These are phyloP conservation scores for Hypoxylon sp. DNA, from an alignment of 2,329 filamentous ascomycete genomes.

Conservation along the genomic window DNA sequence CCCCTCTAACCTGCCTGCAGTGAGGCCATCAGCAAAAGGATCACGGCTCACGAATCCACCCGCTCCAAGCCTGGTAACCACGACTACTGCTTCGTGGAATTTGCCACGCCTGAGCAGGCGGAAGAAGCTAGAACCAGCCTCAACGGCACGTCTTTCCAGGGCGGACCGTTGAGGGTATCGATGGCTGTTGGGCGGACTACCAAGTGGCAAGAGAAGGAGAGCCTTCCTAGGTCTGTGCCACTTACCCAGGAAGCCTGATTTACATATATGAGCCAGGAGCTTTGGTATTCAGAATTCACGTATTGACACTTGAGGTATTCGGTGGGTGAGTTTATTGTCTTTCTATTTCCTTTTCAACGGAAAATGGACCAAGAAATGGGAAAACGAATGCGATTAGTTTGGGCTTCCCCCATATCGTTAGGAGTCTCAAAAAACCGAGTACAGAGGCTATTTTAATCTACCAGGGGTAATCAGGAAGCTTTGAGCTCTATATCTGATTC, in stretches of 20 bases:
- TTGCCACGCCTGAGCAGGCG: slow-evolving; percentile 62
- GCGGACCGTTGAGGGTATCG: slow-evolving; percentile 39
- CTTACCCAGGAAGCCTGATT: neutral
- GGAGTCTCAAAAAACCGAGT: neutral
- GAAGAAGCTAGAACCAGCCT: slow-evolving; percentile 57
- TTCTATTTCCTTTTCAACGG: neutral
- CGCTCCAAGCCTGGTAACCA: slow-evolving; percentile 60
- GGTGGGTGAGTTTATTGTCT: neutral
- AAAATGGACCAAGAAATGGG: neutral
- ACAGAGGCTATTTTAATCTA: neutral
- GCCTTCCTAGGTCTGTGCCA: slow-evolving; percentile 13
- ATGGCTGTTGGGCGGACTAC: slow-evolving; percentile 35
- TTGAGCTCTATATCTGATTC: no score
- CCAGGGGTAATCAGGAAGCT: neutral
- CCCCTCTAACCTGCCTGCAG: slow-evolving; percentile 33
- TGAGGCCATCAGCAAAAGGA: slow-evolving; percentile 57
- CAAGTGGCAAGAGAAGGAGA: slow-evolving; percentile 39
- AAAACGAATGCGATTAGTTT: neutral
- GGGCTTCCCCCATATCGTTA: neutral
- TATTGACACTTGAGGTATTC: neutral
- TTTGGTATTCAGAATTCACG: neutral
- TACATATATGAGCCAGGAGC: neutral
- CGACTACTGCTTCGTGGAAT: slow-evolving; percentile 73
- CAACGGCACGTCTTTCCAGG: slow-evolving; percentile 44
- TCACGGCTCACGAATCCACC: slow-evolving; percentile 65